Evolutionary conservation across 495 filamentous ascomycete genomes (phyloP), one percentile per base, ranked within the genome.

Genomic region (Amphirosellinia nigrospora): DNA sequence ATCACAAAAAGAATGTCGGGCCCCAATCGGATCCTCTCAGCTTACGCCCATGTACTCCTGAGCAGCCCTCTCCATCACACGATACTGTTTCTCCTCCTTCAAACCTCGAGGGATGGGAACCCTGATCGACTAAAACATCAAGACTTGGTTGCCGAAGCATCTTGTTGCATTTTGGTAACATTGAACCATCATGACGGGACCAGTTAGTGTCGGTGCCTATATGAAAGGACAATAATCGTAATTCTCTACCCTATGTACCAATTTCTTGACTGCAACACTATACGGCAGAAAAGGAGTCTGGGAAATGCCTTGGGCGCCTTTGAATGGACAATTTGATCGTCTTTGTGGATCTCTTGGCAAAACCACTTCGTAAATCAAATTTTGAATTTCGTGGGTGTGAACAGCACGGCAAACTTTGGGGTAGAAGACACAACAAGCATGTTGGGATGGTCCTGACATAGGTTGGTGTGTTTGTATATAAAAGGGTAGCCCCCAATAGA

Each of bases 71-170:
- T 7, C 66, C 58, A 23, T 46, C 66, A 38, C 75, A 16, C 7
- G 73, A 74, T n/a, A 83, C 83, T 0, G 81, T 84, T 48, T 84
- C 83, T 8, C 82, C 83, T 3, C 74, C 65, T 21, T 82, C 82
- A 15, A 81, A 52, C 83, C 83, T 8, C 76, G 75, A 23, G 75
- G 78, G 32, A 80, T 84, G 74, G 76, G 72, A n/a, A 74, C 78
- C 55, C 70, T 85, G 23, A 82, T 84, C 55, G 79, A 84, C 70
- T 85, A 70, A 62, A 38, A 8, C 23, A 2, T 23, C 19, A 53
- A n/a, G 23, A 32, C 32, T 16, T 19, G 36, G 58, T 43, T 13
- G 13, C 10, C 28, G 21, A 50, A 13, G 16, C 11, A 32, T 43
- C 23, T 13, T 21, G 23, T 11, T 23, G 10, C 30, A 13, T 50